Evolutionary conservation across 768 basidiomycete genomes (phyloP).

Genomic region (Mycena floridula): DNA sequence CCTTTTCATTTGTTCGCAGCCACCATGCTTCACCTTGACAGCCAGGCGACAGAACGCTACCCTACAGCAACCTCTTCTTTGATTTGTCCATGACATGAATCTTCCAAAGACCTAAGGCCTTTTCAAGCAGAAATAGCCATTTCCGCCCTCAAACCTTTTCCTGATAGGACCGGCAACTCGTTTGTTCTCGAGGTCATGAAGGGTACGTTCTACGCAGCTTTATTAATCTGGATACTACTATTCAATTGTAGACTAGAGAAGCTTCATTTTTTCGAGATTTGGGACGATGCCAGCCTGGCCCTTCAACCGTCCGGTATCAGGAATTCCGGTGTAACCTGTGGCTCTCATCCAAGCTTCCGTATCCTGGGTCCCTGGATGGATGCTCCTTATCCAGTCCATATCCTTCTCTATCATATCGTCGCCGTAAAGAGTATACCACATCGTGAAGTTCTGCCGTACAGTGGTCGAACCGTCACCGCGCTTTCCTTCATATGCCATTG

Average conservation of each 20-base stretch:
- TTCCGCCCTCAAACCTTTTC: too few relatives aligned
- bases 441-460: conserved; percentile 32
- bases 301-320: conserved; percentile 2
- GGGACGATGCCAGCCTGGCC: too few relatives aligned
- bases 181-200: background rate
- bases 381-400: conserved; percentile 34
- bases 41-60: too few relatives aligned
- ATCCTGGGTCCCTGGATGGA: conserved; percentile 28
- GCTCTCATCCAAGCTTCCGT: conserved; percentile 37
- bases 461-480: conserved; percentile 25
- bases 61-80: too few relatives aligned
- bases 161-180: background rate
- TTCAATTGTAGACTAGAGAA: too few relatives aligned
- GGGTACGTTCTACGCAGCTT: background rate
- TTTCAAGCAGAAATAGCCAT: too few relatives aligned
- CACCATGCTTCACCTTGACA: too few relatives aligned
- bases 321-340: conserved; percentile 21
- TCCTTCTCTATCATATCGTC: conserved; percentile 38
- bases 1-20: too few relatives aligned
- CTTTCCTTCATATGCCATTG: conserved; percentile 23
- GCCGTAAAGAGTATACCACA: conserved; percentile 36
- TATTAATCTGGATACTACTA: too few relatives aligned
- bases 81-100: too few relatives aligned
- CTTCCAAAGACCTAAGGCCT: too few relatives aligned
- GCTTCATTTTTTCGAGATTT: too few relatives aligned